Evolutionary conservation across 1,139 yeast species (phyloP).

Genomic region (Candida sp.): DNA sequence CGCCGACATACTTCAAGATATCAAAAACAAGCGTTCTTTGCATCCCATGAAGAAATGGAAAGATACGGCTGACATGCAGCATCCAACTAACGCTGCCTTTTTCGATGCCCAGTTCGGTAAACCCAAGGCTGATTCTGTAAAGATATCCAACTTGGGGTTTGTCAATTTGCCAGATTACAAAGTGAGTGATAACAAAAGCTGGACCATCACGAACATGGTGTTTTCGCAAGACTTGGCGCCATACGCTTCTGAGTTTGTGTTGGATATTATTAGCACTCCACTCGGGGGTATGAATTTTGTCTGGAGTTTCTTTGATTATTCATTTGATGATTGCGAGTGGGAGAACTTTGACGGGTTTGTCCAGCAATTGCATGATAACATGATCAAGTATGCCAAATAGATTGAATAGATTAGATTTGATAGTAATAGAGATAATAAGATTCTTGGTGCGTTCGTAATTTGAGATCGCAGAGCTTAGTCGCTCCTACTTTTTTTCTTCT

Average conservation of each 20-base stretch:
- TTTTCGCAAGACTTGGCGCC: conserved; percentile 46
- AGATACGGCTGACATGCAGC: conserved; percentile 19
- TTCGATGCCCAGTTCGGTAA: conserved; percentile 28
- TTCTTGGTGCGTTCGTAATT: too few species aligned
- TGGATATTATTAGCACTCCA: conserved; percentile 35
- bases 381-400: conserved; percentile 17
- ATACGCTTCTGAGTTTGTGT: conserved; percentile 38
- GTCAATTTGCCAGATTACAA: conserved; percentile 22
- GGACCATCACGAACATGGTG: conserved; percentile 34
- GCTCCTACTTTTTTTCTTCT: conserved; percentile 5
- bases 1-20: conserved; percentile 20
- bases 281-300: conserved; percentile 42
- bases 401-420: neutral
- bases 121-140: conserved; percentile 36
- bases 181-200: conserved; percentile 10
- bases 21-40: conserved; percentile 27
- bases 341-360: conserved; percentile 30
- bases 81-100: conserved; percentile 22
- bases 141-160: conserved; percentile 45
- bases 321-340: conserved; percentile 24
- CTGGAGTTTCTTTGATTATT: conserved; percentile 30
- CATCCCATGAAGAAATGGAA: conserved; percentile 25
- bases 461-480: neutral
- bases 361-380: conserved; percentile 21
- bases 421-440: neutral